These are phyloP conservation scores for Solanum aculeatissimum DNA, from an alignment of 305 asterid genomes.

Conservation along the genomic window DNA sequence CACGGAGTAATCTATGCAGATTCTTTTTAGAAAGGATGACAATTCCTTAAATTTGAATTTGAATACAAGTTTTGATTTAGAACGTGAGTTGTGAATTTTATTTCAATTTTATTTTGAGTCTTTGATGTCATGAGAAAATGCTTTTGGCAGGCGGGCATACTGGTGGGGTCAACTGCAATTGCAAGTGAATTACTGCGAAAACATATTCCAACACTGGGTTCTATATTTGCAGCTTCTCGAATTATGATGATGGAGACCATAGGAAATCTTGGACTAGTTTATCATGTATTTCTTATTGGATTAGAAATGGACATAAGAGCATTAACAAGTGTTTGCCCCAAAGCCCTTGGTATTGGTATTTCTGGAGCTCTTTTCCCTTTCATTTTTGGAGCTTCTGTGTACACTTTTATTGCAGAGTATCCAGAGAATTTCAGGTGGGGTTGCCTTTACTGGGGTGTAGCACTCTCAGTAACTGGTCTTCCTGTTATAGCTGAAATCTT, in stretches of 20 bases:
- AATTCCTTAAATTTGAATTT: not conserved
- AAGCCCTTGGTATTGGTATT: constrained; percentile 12
- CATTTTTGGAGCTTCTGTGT: not conserved
- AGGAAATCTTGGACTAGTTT: constrained; percentile 8
- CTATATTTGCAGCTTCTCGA: constrained; percentile 1
- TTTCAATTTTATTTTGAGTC: not conserved
- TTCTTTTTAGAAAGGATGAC: not conserved
- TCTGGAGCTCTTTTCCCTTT: constrained; percentile 14
- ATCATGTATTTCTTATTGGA: constrained; percentile 11
- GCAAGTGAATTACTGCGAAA: constrained; percentile 13
- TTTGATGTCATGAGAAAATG: not conserved
- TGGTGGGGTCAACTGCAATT: constrained; percentile 1
- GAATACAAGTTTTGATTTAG: not conserved
- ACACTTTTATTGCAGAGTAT: not conserved
- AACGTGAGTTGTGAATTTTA: not conserved
- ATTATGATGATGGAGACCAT: constrained; percentile 12
- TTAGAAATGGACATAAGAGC: constrained; percentile 13
- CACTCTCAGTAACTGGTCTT: constrained; percentile 11
- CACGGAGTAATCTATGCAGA: not conserved
- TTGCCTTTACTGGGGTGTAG: constrained; percentile 12
- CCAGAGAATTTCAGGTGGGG: not conserved
- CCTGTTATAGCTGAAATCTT: constrained; percentile 7
- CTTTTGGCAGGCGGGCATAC: constrained; percentile 8
- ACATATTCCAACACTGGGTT: not conserved
- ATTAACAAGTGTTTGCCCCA: constrained; percentile 2